Evolutionary conservation across 2,329 filamentous ascomycete genomes (phyloP), one percentile per base, ranked within the genome.

Genomic region (Scedosporium minutisporum): DNA sequence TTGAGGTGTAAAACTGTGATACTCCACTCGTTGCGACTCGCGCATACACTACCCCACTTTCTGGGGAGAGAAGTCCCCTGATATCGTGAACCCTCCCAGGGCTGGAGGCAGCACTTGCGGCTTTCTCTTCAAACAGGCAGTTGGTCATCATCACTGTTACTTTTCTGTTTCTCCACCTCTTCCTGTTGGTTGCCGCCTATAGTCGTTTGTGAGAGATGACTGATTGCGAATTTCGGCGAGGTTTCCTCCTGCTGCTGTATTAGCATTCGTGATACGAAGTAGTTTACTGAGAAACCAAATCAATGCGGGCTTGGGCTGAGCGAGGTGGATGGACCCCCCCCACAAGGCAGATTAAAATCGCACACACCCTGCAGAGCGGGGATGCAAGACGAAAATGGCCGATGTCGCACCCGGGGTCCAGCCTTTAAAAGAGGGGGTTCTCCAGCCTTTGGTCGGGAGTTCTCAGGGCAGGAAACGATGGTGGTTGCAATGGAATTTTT

Each of bases 361-460:
- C 51, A 55, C 33, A 23, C 51, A 55, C 23, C 18, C 23, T 55
- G 23, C 51, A 27, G 23, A 55, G 51, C 51, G 51, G 51, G 51
- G 51, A 55, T 23, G 51, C 51, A 55, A 14, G 51, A 55, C 51
- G 51, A 55, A 55, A 55, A 55, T 55, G 51, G 51, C 51, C 51
- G 51, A 55, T 55, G 51, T 55, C 51, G 51, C 51, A 55, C 51
- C 23, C 51, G 51, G 51, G 51, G 51, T 27, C 23, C 51, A 55
- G 21, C 18, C 21, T 23, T 55, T 23, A 55, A 55, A 55, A 55
- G 51, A 55, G 51, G 51, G 51, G 51, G 18, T 55, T 27, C 21
- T 14, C 51, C 12, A 55, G 23, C 51, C 4, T 55, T 25, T 18
- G 7, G 7, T 29, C 51, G 51, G 51, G 51, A 55, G 44, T 55